Evolutionary conservation across 1,284 basidiomycete genomes (phyloP).

Genomic region (Ustilago shanxiensis): DNA sequence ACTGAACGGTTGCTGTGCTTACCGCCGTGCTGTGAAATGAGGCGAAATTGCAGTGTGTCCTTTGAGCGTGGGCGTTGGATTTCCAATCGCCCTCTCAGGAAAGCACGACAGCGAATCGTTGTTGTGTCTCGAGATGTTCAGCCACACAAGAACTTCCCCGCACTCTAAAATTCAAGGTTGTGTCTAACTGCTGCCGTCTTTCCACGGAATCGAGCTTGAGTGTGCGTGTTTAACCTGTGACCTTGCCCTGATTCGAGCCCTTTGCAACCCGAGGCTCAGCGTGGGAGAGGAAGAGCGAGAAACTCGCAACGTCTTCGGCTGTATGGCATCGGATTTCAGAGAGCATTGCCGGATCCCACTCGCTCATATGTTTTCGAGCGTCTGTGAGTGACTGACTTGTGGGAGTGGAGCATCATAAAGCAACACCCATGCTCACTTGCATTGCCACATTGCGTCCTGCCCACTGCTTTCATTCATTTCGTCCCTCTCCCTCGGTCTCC

Average conservation of each 20-base stretch:
- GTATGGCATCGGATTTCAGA: neutral
- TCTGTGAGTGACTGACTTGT: too few species aligned
- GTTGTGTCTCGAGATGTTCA: neutral
- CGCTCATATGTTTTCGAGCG: too few species aligned
- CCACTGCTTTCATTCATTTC: too few species aligned
- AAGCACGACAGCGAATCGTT: neutral
- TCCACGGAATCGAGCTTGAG: neutral
- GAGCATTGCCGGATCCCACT: neutral
- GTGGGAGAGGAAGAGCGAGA: neutral
- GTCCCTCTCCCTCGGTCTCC: too few species aligned
- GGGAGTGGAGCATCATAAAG: too few species aligned
- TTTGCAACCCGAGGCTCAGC: neutral
- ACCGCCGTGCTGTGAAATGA: neutral
- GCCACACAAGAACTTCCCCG: conserved; percentile 10
- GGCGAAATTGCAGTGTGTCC: neutral
- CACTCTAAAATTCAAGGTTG: neutral
- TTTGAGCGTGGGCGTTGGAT: conserved; percentile 8
- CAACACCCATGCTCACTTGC: neutral
- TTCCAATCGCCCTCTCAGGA: neutral
- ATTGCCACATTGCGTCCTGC: neutral
- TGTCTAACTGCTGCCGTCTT: neutral
- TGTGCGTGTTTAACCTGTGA: too few species aligned
- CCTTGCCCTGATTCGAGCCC: neutral
- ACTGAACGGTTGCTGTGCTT: neutral
- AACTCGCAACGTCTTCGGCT: neutral